Evolutionary conservation across 2,329 filamentous ascomycete genomes (phyloP), one percentile per base, ranked within the genome.

Genomic region (Pleurostoma richardsiae): DNA sequence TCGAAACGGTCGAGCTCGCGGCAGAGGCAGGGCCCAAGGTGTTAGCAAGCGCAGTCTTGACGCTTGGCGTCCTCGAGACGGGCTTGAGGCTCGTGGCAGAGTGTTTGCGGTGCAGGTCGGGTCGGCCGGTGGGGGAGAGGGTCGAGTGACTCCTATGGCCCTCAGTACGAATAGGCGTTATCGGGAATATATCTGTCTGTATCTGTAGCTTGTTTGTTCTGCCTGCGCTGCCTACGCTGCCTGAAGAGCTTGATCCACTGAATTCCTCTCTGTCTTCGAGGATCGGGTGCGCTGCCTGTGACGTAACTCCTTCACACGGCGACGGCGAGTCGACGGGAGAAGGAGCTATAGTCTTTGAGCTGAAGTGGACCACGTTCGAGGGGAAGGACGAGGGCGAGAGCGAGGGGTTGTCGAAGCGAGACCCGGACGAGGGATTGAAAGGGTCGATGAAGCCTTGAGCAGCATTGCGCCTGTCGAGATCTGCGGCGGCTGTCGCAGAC

Each of bases 1-100:
- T 90, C 5, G 86, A 80, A n/a, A 86, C 74, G 30, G 77, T 71
- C 4, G 86, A 90, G 56, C 79, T 85, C 10, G 85, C 76, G 2
- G 82, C 73, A 36, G 79, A 82, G 11, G 65, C 60, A 29, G 71
- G 63, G 39, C 76, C 71, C 31, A 80, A 68, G 50, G 70, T 70
- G 57, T 69, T 72, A 40, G 70, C 64, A 19, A 81, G 63, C 41
- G 74, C 70, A 40, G 77, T 72, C 57, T 82, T 83, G 50, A 83
- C 63, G 58, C 81, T 85, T 3, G 80, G 80, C 1, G 80, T 83
- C 54, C 80, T 71, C 27, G 77, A 77, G 19, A 83, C 59, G 5
- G 76, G 74, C 41, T 65, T 67, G n/a, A 80, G 60, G 30, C 67
- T 76, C 26, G 74, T 68, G 4, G 64, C 59, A 0, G 73, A 74